Base-by-base conservation (phyloP, 2,329 filamentous ascomycete species). In the Diplodia corticola region DNA sequence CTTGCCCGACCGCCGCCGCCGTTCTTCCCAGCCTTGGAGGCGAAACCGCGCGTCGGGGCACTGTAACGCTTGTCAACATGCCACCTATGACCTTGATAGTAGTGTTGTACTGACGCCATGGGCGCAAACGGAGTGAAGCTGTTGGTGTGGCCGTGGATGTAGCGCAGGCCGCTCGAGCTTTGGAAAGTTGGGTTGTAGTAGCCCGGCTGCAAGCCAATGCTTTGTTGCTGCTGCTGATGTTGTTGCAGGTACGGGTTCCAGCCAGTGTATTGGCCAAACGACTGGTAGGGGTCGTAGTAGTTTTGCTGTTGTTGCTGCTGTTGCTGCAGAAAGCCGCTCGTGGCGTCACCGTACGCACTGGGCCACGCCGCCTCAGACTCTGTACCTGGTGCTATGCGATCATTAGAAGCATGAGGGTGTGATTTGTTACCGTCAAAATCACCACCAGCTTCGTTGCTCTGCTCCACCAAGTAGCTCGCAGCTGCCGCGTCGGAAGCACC, bases 61-160 rank as follows among this genome's bases (percentile, higher is more conserved):
- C 66, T 67, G 48, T 51, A 28, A 20, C 50, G 17, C 33, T 67
- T 67, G 53, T 67, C 44, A 65, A 65, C 48, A 46, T 53, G 66
- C 50, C 50, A 64, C 22, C 24, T 67, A n/a, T 65, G 53, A n/a
- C 48, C 61, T 6, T 46, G 33, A 48, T 64, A 53, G 22, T 28
- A 33, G 22, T 44, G 33, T 12, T 44, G 35, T 33, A 67, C 53
- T 50, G 61, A 67, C 48, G 22, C 22, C 17, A 53, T 28, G 40
- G 66, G 51, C 33, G 20, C 17, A 10, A 10, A 17, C n/a, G 60
- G 60, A 20, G 60, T 30, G 60, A 63, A 53, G 57, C 57, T 49
- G 28, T 61, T 61, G 26, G 57, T 28, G n/a, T 48, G 44, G 26
- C 57, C 57, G n/a, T 61, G 26, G 10, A 61, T 35, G 40, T 61